These are phyloP conservation scores for Musa acuminata DNA, from an alignment of 176 grass and related monocot species.

Conservation along the genomic window DNA sequence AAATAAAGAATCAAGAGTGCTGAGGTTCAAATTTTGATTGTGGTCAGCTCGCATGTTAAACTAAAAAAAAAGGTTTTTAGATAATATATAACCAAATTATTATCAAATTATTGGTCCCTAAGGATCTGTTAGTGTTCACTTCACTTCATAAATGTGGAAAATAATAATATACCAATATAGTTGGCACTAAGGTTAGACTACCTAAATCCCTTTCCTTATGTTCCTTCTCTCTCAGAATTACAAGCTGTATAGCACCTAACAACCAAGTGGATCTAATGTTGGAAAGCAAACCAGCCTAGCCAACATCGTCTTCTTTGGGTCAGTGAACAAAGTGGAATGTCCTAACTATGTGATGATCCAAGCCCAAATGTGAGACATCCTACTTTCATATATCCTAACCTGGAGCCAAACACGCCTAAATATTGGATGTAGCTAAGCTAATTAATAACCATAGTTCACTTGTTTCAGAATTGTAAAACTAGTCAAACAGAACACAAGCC, in stretches of 20 bases:
- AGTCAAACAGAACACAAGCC: too few species aligned
- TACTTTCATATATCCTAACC: too few species aligned
- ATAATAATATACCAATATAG: too few species aligned
- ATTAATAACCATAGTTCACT: too few species aligned
- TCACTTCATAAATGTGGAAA: background rate
- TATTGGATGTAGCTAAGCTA: too few species aligned
- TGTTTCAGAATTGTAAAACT: too few species aligned
- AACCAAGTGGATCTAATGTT: background rate
- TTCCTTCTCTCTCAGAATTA: background rate
- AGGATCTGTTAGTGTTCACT: background rate
- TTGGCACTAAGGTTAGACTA: background rate
- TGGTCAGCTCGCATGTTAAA: background rate
- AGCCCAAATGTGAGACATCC: too few species aligned
- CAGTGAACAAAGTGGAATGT: background rate
- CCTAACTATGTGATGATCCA: too few species aligned
- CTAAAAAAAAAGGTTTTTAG: background rate
- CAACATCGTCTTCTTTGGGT: background rate
- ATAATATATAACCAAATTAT: background rate
- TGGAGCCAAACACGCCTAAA: too few species aligned
- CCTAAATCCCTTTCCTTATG: background rate
- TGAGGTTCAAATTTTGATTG: background rate
- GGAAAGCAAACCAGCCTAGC: background rate
- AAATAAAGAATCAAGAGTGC: too few species aligned
- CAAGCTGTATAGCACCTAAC: background rate
- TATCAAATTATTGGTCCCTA: background rate